Base-by-base conservation (phyloP, 768 basidiomycete species). In the Chlorophyllum brunneum region DNA sequence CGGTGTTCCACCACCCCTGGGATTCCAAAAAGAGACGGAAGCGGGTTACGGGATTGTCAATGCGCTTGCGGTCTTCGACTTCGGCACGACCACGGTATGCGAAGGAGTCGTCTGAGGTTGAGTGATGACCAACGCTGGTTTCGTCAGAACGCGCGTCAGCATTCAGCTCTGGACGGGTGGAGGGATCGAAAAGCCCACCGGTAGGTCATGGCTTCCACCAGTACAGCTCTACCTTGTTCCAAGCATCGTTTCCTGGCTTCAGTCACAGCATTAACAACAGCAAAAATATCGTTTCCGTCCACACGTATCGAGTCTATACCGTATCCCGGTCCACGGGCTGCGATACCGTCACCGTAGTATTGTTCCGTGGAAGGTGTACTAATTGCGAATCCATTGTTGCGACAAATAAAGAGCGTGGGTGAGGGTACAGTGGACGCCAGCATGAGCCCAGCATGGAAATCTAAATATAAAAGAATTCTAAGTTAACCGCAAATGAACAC, bases 101-200 rank as follows among this genome's bases (percentile, higher is more conserved):
- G 61, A 90, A 95, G 4, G 92, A 95, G 67, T 98, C 94, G 61
- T 98, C 95, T 8, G 94, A 95, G 0, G 91, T 95, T 15, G 90
- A 92, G 64, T 95, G 92, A 63, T 98, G 93, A n/a, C 93, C 88
- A 10, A 97, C 86, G 23, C 88, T 88, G 63, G 39, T 16, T 31
- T 30, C 31, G 27, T 13, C 5, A 15, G 24, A 11, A 24, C 26
- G 4, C 3, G 24, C 11, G 10, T 24, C 13, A 24, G 4, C 11
- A 23, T 42, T 16, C 16, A 5, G 34, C 16, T 36, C 15, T 11
- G 13, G 7, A 26, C 6, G 1, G 7, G 23, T 24, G 23, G 20
- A 40, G 20, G 15, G 10, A n/a, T 24, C 20, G 43, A 23, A 53
- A 23, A 62, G n/a, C 75, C 26, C 56, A 83, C 82, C 93, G 82